Evolutionary conservation across 2,329 filamentous ascomycete genomes (phyloP), one percentile per base, ranked within the genome.

Genomic region (Microcyclosporella mali): DNA sequence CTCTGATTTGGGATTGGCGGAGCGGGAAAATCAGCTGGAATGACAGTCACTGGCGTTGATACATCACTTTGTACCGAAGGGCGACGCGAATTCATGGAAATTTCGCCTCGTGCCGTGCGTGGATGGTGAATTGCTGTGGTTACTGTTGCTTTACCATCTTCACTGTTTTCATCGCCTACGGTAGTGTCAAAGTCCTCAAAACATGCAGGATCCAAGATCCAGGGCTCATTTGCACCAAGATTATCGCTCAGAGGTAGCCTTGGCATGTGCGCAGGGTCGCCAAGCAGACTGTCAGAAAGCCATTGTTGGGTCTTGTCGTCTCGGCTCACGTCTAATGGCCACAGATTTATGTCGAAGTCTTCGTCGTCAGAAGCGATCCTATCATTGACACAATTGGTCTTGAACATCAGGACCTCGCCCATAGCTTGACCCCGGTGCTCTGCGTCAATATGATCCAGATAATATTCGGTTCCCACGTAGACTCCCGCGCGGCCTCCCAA

Each of bases 291-390:
- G 33, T 46, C 44, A 15, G 39, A 27, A 3, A 46, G 39, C 39
- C 44, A 46, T 31, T 39, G 21, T 17, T 35, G 30, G 4, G 40
- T 31, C n/a, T 19, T 18, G 3, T 9, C 25, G 12, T 27, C 15
- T 4, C 30, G 16, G 15, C 14, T 21, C 6, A 15, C 21, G 18
- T 18, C 33, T 8, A 33, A 4, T 2, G 64, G 63, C 37, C 60
- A 60, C 33, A 73, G 60, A 50, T 72, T 72, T 33, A 73, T 60
- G 56, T 73, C 70, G 54, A 71, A 73, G 18, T 66, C 60, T 51
- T 71, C 70, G 10, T 53, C 50, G n/a, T 60, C 53, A 1, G 47
- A 46, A 6, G 68, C 68, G 21, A 66, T 44, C 28, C 64, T 51
- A 18, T 66, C 66, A 17, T 64, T 50, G 19, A 72, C 59, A 50